Evolutionary conservation across 306 rosid genomes (phyloP), one percentile per base, ranked within the genome.

Genomic region (Mimosa pudica): DNA sequence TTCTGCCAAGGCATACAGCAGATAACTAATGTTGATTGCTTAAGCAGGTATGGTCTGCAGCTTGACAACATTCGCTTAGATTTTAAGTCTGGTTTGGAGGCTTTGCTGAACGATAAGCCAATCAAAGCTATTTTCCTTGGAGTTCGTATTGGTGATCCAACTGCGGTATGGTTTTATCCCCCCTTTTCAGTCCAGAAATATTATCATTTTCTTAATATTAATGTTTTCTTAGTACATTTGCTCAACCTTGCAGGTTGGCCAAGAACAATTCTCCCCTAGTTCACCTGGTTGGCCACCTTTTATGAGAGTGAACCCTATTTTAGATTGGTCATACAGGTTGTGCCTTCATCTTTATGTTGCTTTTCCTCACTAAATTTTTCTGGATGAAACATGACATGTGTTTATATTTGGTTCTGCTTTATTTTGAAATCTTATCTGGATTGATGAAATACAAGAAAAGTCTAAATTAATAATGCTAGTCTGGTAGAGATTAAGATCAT

Each of bases 241-340:
- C 61, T 70, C 77, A 76, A 81, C 84, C 71, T 82, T 82, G 77
- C 89, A 92, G 98, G 91, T 95, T 13, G 97, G 97, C 71, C 98
- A 95, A 87, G 98, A 95, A 77, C 98, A 92, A 74, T 95, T 95
- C 84, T 92, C 95, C 51, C 98, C 98, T 71, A 95, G 98, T 84
- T 95, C 98, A 78, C 86, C 87, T 54, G 97, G 98, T 41, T 95
- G 98, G 98, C 98, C 98, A 71, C 86, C 97, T 79, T 91, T 95
- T 82, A 95, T 95, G 98, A 90, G 98, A 83, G 98, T 95, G 84
- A 92, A 95, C 87, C 98, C 98, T 73, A 91, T 95, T 85, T 86
- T 95, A 85, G 97, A 95, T 88, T 95, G 98, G 98, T 95, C 98
- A 57, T 95, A 95, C 93, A 86, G 89, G 74, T 71, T 70, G 17